Conservation (phyloP, 352 stramenopile species). For the Vaucheria bursata region DNA sequence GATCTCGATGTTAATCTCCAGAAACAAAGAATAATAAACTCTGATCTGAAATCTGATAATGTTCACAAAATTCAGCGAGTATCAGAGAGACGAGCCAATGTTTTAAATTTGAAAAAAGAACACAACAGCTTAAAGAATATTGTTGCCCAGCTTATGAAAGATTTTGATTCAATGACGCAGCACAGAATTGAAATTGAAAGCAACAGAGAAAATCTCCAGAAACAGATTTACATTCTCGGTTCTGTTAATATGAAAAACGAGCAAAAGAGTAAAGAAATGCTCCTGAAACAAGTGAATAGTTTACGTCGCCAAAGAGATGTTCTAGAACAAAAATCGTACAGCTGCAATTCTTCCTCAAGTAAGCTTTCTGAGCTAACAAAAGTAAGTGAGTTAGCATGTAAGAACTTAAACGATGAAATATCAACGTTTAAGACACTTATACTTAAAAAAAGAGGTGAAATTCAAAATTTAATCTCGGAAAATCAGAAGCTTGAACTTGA, state of each 20-base stretch:
- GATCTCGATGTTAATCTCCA: constrained; percentile 31
- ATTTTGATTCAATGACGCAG: constrained; percentile 33
- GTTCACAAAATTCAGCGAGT: not conserved
- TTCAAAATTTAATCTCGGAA: constrained; percentile 70
- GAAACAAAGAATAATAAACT: constrained; percentile 32
- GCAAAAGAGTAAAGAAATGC: constrained; percentile 17
- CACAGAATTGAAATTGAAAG: constrained; percentile 26
- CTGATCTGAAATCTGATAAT: constrained; percentile 19
- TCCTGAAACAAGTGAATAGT: constrained; percentile 21
- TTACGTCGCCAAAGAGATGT: constrained; percentile 58
- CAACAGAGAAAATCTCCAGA: constrained; percentile 15
- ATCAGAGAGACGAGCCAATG: not conserved
- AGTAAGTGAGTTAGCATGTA: constrained; percentile 76
- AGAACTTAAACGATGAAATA: constrained; percentile 78
- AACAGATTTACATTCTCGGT: constrained; percentile 20
- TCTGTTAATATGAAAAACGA: constrained; percentile 14
- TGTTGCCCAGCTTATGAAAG: not conserved
- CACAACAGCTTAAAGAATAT: constrained; percentile 1
- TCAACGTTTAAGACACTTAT: constrained; percentile 67
- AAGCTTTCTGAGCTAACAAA: constrained; percentile 75
- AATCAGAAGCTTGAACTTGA: constrained; percentile 76
- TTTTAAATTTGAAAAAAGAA: not conserved
- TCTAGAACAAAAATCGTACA: constrained; percentile 67
- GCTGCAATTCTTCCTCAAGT: constrained; percentile 54
- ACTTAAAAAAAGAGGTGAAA: constrained; percentile 61